Conservation (phyloP, 306 rosid species). For the Mimosa bimucronata region DNA sequence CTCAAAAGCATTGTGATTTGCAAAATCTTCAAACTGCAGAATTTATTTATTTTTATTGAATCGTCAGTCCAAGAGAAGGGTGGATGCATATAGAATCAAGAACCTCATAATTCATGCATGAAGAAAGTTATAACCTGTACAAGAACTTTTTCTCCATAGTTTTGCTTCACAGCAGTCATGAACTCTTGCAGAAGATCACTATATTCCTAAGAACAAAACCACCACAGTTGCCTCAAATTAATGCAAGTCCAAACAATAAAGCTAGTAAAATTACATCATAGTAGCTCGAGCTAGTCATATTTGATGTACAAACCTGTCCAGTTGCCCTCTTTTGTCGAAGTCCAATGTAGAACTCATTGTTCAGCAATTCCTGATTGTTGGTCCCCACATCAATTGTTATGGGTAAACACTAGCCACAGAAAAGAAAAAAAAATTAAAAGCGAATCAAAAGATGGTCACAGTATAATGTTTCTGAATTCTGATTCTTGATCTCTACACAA, state of each 20-base stretch:
- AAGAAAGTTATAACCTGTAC: conserved; percentile 63
- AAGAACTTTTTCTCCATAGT: conserved; percentile 92
- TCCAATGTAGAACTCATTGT: conserved; percentile 94
- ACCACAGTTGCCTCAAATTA: conserved; percentile 35
- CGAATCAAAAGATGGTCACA: neutral
- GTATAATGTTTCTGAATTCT: neutral
- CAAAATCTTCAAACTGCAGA: conserved; percentile 94
- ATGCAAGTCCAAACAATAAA: conserved; percentile 10
- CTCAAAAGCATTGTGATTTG: conserved; percentile 99
- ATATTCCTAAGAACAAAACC: conserved; percentile 70
- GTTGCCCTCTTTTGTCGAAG: conserved; percentile 88
- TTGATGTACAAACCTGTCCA: conserved; percentile 74
- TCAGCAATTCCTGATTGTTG: conserved; percentile 83
- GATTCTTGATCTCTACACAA: neutral
- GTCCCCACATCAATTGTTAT: conserved; percentile 95
- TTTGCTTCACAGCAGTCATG: conserved; percentile 96
- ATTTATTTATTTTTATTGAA: conserved; percentile 38
- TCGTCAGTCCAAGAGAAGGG: conserved; percentile 33
- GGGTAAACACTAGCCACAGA: conserved; percentile 81
- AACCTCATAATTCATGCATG: conserved; percentile 26
- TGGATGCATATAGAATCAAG: conserved; percentile 15
- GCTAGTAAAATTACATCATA: conserved; percentile 11
- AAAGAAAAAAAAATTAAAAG: neutral
- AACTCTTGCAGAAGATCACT: conserved; percentile 84
- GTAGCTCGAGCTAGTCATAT: conserved; percentile 25